phyloP scores from a whole-genome alignment of 2,329 filamentous ascomycete species.

The Epichloe amarillans region DNA sequence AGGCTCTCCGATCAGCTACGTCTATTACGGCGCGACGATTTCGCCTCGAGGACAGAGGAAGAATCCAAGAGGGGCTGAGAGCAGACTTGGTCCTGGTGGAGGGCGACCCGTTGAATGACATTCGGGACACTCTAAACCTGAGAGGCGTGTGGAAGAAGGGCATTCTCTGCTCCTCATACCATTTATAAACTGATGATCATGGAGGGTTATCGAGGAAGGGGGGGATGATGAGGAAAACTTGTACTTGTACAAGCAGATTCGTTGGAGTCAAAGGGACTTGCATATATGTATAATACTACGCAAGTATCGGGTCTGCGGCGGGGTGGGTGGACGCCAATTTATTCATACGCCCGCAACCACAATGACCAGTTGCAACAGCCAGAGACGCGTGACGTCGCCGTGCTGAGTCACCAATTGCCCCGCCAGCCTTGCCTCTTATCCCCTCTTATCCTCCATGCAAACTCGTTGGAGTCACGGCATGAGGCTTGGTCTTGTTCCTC shows the following conservation, averaged over 20 bases:
- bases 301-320: too few species aligned
- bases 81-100: constrained; percentile 9
- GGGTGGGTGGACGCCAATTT: too few species aligned
- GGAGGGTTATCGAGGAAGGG: too few species aligned
- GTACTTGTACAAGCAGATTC: too few species aligned
- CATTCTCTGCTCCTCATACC: constrained; percentile 3
- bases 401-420: not conserved
- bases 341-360: too few species aligned
- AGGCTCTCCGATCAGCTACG: constrained; percentile 8
- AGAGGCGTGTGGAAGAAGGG: constrained; percentile 9
- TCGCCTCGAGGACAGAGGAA: constrained; percentile 6
- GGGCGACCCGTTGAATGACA: constrained; percentile 5
- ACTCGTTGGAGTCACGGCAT: too few species aligned
- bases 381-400: not conserved
- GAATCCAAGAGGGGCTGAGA: constrained; percentile 6
- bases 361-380: not conserved
- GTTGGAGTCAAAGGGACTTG: too few species aligned
- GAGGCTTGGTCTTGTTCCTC: too few species aligned
- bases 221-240: too few species aligned
- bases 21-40: constrained; percentile 7
- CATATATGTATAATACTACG: too few species aligned
- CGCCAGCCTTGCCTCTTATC: not conserved
- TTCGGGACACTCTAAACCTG: constrained; percentile 4
- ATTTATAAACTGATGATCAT: not conserved
- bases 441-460: not conserved